A percentile compares a stretch with the other conserved stretches of the same genome.
These are phyloP conservation scores for Pisolithus marmoratus DNA, from an alignment of 768 basidiomycete genomes.

Conservation along the genomic window DNA sequence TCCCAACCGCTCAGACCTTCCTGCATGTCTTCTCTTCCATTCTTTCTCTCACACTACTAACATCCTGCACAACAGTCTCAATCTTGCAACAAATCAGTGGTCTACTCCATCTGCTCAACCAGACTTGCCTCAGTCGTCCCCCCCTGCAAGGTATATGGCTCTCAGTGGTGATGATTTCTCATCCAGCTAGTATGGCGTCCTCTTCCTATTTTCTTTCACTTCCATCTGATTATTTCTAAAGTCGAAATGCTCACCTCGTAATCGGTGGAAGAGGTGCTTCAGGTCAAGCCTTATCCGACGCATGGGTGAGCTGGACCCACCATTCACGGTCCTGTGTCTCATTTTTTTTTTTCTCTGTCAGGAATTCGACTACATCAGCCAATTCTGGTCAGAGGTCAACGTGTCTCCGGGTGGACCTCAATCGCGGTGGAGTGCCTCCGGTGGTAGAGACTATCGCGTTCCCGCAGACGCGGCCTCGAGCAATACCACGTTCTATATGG, in stretches of 20 bases:
- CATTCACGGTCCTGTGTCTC: background rate
- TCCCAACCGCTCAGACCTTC: slow-evolving; percentile 59
- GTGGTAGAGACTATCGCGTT: slow-evolving; percentile 64
- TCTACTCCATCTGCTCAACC: slow-evolving; percentile 46
- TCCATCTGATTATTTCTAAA: slow-evolving; percentile 25
- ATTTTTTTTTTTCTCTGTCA: slow-evolving; percentile 25
- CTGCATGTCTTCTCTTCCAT: slow-evolving; percentile 40
- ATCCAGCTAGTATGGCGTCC: slow-evolving; percentile 67
- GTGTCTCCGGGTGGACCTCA: slow-evolving; percentile 51
- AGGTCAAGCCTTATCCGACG: slow-evolving; percentile 53
- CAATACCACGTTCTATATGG: slow-evolving; percentile 69
- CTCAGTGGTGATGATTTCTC: slow-evolving; percentile 66
- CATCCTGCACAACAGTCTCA: slow-evolving; percentile 39
- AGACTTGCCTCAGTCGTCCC: slow-evolving; percentile 39
- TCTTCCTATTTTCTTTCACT: slow-evolving; percentile 8
- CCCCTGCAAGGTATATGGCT: slow-evolving; percentile 60
- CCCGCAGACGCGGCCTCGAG: slow-evolving; percentile 24
- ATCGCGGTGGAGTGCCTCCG: slow-evolving; percentile 64
- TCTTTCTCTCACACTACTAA: background rate
- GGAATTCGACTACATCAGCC: slow-evolving; percentile 72
- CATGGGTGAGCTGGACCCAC: slow-evolving; percentile 53
- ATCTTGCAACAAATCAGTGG: slow-evolving; percentile 61
- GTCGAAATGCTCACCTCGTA: slow-evolving; percentile 69
- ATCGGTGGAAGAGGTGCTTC: slow-evolving; percentile 63
- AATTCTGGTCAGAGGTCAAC: slow-evolving; percentile 68